Evolutionary conservation across 1,139 yeast species (phyloP).

Genomic region (Candida labiduridarum): DNA sequence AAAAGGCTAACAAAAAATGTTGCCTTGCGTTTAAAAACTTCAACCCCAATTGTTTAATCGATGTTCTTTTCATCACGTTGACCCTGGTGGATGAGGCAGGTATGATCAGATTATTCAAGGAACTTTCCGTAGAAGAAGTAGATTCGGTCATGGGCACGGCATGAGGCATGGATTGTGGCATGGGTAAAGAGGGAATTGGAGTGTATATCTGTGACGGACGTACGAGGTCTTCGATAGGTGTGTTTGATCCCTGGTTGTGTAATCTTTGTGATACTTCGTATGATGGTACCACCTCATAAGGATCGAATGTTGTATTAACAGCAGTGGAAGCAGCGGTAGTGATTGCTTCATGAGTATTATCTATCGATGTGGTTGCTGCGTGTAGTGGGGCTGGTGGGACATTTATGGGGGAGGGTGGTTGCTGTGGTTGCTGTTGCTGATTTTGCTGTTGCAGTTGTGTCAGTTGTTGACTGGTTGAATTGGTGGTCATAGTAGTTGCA

Average conservation of each 20-base stretch:
- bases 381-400: slow-evolving; percentile 7
- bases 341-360: not conserved
- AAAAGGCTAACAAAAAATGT: slow-evolving; percentile 70
- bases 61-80: slow-evolving; percentile 11
- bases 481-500: slow-evolving; percentile 6
- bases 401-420: not conserved
- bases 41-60: slow-evolving; percentile 59
- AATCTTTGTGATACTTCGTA: slow-evolving; percentile 47
- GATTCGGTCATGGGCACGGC: slow-evolving; percentile 11
- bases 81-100: slow-evolving; percentile 5
- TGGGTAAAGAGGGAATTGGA: slow-evolving; percentile 18
- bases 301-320: slow-evolving; percentile 23
- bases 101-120: slow-evolving; percentile 8
- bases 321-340: too few relatives aligned
- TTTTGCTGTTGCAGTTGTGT: not conserved
- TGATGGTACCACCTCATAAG: slow-evolving; percentile 45
- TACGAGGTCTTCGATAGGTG: not conserved
- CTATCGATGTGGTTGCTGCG: slow-evolving; percentile 1
- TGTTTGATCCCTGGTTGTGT: slow-evolving; percentile 21
- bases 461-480: not conserved
- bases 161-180: slow-evolving; percentile 10
- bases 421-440: not conserved
- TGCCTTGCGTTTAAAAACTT: slow-evolving; percentile 73
- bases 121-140: slow-evolving; percentile 12
- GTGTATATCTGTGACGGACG: slow-evolving; percentile 13